Conservation (phyloP, 2,329 filamentous ascomycete genomes). For the Drechslerella dactyloides region DNA sequence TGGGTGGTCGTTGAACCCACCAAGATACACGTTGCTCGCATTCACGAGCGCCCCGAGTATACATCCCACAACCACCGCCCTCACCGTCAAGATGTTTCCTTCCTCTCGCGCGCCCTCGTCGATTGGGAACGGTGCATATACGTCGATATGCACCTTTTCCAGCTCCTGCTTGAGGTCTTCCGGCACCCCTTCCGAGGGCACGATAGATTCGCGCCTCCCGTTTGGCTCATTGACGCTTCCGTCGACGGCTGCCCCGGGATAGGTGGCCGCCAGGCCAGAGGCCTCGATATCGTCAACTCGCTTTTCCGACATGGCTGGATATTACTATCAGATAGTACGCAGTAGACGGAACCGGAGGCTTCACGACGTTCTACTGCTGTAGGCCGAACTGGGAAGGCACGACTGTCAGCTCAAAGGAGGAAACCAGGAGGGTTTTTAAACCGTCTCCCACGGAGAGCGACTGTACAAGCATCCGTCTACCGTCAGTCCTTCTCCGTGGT, state of each 20-base stretch:
- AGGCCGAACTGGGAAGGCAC: conserved; percentile 24
- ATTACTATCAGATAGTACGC: conserved; percentile 14
- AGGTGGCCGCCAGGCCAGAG: conserved; percentile 17
- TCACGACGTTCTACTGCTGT: conserved; percentile 18
- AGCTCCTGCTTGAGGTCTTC: conserved; percentile 44
- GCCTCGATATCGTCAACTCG: conserved; percentile 46
- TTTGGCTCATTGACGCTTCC: conserved; percentile 19
- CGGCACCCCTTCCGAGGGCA: conserved; percentile 43
- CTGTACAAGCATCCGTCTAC: conserved; percentile 15
- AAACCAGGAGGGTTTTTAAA: conserved; percentile 11
- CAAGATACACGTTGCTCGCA: conserved; percentile 69
- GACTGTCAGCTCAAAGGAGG: conserved; percentile 28
- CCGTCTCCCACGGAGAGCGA: conserved; percentile 9
- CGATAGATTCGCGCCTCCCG: conserved; percentile 32
- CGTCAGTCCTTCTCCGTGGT: neutral
- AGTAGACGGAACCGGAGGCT: conserved; percentile 15
- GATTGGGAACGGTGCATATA: conserved; percentile 58
- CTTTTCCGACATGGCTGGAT: conserved; percentile 43
- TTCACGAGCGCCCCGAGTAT: conserved; percentile 67
- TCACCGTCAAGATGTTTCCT: conserved; percentile 63
- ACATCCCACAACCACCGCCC: conserved; percentile 65
- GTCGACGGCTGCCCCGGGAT: conserved; percentile 21
- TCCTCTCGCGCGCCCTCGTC: conserved; percentile 60
- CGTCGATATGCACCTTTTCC: conserved; percentile 50
- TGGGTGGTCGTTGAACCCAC: conserved; percentile 59